phyloP scores from a whole-genome alignment of 2,329 filamentous ascomycete genomes.

The Ilyonectria robusta region DNA sequence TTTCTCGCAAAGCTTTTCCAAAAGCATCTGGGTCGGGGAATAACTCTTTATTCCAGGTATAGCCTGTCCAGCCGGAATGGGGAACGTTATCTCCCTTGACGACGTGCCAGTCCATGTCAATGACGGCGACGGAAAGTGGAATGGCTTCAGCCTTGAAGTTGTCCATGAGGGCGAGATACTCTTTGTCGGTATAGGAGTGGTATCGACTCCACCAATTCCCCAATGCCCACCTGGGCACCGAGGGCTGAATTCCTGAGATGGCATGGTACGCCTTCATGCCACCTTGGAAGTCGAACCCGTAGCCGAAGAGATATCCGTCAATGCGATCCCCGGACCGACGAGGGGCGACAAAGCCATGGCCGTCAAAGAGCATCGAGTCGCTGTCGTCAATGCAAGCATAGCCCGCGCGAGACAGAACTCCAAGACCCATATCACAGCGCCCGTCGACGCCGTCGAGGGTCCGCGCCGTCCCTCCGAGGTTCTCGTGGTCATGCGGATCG shows the following conservation, averaged over 20 bases:
- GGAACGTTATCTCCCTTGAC: constrained; percentile 63
- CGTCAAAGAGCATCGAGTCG: constrained; percentile 69
- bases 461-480: constrained; percentile 64
- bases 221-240: constrained; percentile 69
- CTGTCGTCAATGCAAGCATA: constrained; percentile 69
- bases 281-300: constrained; percentile 68
- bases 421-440: constrained; percentile 62
- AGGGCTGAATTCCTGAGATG: constrained; percentile 69
- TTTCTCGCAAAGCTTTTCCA: constrained; percentile 63
- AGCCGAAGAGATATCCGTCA: constrained; percentile 73
- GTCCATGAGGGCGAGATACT: constrained; percentile 72
- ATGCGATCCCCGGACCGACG: constrained; percentile 62
- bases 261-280: constrained; percentile 69
- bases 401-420: constrained; percentile 65
- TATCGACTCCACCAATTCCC: constrained; percentile 79
- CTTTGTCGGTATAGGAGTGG: constrained; percentile 68
- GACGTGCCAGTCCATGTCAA: constrained; percentile 79
- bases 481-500: constrained; percentile 51
- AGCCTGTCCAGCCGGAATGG: constrained; percentile 64
- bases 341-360: constrained; percentile 65
- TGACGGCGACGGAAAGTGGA: constrained; percentile 71
- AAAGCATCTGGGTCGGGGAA: constrained; percentile 68
- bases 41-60: constrained; percentile 70
- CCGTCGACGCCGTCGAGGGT: constrained; percentile 70
- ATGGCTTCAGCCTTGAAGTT: constrained; percentile 65